phyloP scores from a whole-genome alignment of 208 protist genomes.

The Wallacemonas sp. region DNA sequence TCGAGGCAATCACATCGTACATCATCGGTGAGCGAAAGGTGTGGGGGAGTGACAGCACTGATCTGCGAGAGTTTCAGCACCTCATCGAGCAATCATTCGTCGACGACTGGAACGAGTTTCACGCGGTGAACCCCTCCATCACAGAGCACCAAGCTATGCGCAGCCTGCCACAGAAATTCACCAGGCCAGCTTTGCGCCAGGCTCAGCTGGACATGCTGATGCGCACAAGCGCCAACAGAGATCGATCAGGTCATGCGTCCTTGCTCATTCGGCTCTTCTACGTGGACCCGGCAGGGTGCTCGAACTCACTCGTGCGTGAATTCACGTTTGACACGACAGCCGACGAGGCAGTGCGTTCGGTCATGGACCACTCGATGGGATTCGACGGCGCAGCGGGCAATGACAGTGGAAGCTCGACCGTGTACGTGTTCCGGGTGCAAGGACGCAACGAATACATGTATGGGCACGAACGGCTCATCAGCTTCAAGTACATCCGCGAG shows the following conservation, averaged over 20 bases:
- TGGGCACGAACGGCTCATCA: slow-evolving; percentile 45
- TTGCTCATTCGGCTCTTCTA: slow-evolving; percentile 52
- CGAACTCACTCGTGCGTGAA: slow-evolving; percentile 43
- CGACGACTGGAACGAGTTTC: slow-evolving; percentile 55
- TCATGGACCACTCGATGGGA: slow-evolving; percentile 35
- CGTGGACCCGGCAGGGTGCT: slow-evolving; percentile 41
- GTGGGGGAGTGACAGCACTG: slow-evolving; percentile 43
- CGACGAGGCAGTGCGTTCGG: slow-evolving; percentile 37
- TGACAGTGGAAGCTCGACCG: slow-evolving; percentile 16
- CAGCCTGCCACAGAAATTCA: slow-evolving; percentile 42
- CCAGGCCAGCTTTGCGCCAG: slow-evolving; percentile 36
- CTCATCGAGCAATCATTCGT: slow-evolving; percentile 36
- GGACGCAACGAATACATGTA: slow-evolving; percentile 71
- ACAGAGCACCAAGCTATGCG: slow-evolving; percentile 41
- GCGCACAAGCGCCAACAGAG: slow-evolving; percentile 12
- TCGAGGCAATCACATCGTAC: slow-evolving; percentile 48
- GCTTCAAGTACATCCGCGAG: slow-evolving; percentile 58
- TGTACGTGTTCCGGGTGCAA: slow-evolving; percentile 59
- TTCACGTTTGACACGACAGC: slow-evolving; percentile 54
- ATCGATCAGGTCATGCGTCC: slow-evolving; percentile 15
- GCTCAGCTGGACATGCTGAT: slow-evolving; percentile 48
- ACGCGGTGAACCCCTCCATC: slow-evolving; percentile 31
- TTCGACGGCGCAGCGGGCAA: slow-evolving; percentile 28
- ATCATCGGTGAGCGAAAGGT: slow-evolving; percentile 31
- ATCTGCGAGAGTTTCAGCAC: slow-evolving; percentile 43